These are phyloP conservation scores for Penicillium sp. DNA, from an alignment of 2,329 filamentous ascomycete species.

Conservation along the genomic window DNA sequence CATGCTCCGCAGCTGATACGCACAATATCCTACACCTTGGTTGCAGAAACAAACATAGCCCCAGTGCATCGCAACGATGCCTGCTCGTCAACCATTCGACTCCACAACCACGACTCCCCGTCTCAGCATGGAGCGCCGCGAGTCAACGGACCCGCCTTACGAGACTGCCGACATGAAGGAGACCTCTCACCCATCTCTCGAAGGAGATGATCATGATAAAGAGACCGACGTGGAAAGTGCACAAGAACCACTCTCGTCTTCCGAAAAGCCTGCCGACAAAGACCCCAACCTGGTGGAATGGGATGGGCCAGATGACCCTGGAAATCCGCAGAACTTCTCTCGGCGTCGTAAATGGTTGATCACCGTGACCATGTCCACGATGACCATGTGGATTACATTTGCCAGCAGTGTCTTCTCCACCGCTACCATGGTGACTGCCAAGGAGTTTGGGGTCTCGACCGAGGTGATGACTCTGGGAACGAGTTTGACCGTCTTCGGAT, in stretches of 20 bases:
- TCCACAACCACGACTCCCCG: constrained; percentile 15
- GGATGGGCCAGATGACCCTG: constrained; percentile 26
- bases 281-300: constrained; percentile 29
- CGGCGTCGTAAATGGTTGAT: constrained; percentile 36
- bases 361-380: constrained; percentile 36
- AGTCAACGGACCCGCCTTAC: not conserved
- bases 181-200: not conserved
- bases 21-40: no score
- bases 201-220: not conserved
- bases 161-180: constrained; percentile 5
- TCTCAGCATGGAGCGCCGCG: constrained; percentile 13
- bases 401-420: constrained; percentile 44
- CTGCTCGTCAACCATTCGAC: constrained; percentile 8
- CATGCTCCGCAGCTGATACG: no score
- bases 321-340: constrained; percentile 26
- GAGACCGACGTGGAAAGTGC: constrained; percentile 15
- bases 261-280: constrained; percentile 12
- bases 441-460: constrained; percentile 41
- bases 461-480: constrained; percentile 48
- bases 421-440: constrained; percentile 37
- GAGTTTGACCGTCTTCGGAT: constrained; percentile 45
- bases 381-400: constrained; percentile 47
- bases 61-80: not conserved
- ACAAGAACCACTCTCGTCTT: not conserved
- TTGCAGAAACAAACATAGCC: not conserved